Base-by-base conservation (phyloP, 352 stramenopile species). In the Phytophthora megakarya region DNA sequence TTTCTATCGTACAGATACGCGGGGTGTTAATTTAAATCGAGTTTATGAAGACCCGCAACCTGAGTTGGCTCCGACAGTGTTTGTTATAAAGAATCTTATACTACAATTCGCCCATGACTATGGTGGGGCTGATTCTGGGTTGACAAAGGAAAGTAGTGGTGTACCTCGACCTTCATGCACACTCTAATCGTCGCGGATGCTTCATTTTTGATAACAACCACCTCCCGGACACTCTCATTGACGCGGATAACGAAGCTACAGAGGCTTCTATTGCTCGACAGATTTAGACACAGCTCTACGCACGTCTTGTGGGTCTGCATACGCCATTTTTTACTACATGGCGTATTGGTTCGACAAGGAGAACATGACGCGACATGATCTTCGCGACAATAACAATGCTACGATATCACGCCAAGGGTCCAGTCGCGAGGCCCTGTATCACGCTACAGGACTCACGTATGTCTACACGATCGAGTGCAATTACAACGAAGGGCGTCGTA, bases 391-490 rank as follows among this genome's bases (percentile, higher is more conserved):
- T 49, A 70, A 73, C 40, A 84, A 86, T 51, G 75, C 71, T 7
- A 76, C 76, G 2, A 84, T 77, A 11, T 86, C 75, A 5, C 69
- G 77, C 1, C 78, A 90, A 62, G 92, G 92, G 18, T 83, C 77
- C 13, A 92, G 87, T 26, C 76, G 92, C 16, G 92, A 97, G 4
- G 88, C 75, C 35, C 49, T 93, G 12, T 92, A 83, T 56, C 75
- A 65, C 16, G 78, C 78, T n/a, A 95, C 86, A 3, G 79, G 76
- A 22, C 67, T 88, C n/a, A 80, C 67, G 32, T 83, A 87, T 58
- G 86, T 93, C 42, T 98, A 97, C 73, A 98, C 92, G 10, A 81
- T 98, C 33, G 92, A 98, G 70, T 97, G 90, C 71, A 97, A 97
- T 68, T 98, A 97, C 78, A 96, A 97, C 66, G 86, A 80, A 68